Conservation (phyloP, 2,329 filamentous ascomycete genomes). For the Verticillium nubilum region DNA sequence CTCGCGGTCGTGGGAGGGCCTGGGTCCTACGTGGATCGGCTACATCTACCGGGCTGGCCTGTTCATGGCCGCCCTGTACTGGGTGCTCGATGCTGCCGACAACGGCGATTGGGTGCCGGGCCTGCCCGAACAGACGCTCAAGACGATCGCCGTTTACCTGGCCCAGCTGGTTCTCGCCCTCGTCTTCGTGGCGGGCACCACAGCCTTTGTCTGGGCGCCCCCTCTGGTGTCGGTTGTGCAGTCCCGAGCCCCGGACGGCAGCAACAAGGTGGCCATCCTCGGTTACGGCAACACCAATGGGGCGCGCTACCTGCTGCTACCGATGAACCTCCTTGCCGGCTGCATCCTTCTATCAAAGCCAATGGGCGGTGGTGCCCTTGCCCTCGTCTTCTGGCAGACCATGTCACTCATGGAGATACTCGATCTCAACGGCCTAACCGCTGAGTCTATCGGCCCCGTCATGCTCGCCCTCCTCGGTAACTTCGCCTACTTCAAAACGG, state of each 20-base stretch:
- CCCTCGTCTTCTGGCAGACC: constrained; percentile 80
- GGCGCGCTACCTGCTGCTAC: constrained; percentile 79
- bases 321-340: constrained; percentile 71
- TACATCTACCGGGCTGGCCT: constrained; percentile 73
- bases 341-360: constrained; percentile 84
- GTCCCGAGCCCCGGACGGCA: constrained; percentile 34
- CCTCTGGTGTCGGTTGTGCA: constrained; percentile 73
- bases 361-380: constrained; percentile 83
- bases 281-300: constrained; percentile 94
- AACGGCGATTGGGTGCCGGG: constrained; percentile 73
- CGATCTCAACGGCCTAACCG: constrained; percentile 54
- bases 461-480: constrained; percentile 83
- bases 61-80: constrained; percentile 73
- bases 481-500: constrained; percentile 96
- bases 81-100: constrained; percentile 84
- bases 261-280: constrained; percentile 66
- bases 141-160: constrained; percentile 68
- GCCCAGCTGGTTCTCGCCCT: constrained; percentile 78
- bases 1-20: constrained; percentile 83
- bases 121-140: constrained; percentile 56
- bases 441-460: constrained; percentile 73
- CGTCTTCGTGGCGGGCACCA: constrained; percentile 76
- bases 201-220: constrained; percentile 79
- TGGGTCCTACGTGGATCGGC: constrained; percentile 79
- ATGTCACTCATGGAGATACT: constrained; percentile 67